Evolutionary conservation across 2,329 filamentous ascomycete genomes (phyloP), one percentile per base, ranked within the genome.

Genomic region (Neobulgaria alba): DNA sequence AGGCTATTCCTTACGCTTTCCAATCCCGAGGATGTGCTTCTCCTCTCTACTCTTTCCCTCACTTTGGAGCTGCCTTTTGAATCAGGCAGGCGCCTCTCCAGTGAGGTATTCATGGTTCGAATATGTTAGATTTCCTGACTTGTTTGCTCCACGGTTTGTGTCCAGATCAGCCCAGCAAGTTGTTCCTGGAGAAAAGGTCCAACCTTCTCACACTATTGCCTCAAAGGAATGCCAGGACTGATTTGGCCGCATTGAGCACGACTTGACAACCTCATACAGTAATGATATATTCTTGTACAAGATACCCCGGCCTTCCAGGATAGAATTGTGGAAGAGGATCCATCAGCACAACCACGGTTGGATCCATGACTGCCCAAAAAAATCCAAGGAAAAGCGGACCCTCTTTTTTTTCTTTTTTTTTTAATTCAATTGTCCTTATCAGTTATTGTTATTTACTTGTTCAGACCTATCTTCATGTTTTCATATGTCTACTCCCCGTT

Each of bases 141-240:
- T 26, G 23, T 26, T 12, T 26, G 23, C 12, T 26, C 23, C 23
- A 26, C 34, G 17, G 43, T 43, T 18, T 48, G 47, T 8, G 48
- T 12, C 12, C 12, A 26, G 23, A 26, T 26, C 7, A 26, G 23
- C 23, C 23, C 23, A 12, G 23, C 7, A 26, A 12, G 23, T 7
- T 26, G 23, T 7, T 26, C 23, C 7, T 26, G 7, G 23, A 12
- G 12, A 7, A 7, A 7, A 12, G 23, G 12, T 26, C 7, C 23
- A 26, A 26, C 7, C 23, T 12, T 7, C 23, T 26, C 12, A 12
- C 7, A 12, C 7, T 7, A 7, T 12, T 7, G 12, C 23, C 23
- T 26, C 23, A 26, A 7, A 7, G 23, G 23, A 12, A 26, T 12
- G 23, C 23, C 23, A 12, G 12, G 23, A 12, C 7, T 12, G 12